A percentile compares a stretch with the other conserved stretches of the same genome.
Conservation (phyloP, 2,329 filamentous ascomycete species). For the Westerdykella ornata region DNA sequence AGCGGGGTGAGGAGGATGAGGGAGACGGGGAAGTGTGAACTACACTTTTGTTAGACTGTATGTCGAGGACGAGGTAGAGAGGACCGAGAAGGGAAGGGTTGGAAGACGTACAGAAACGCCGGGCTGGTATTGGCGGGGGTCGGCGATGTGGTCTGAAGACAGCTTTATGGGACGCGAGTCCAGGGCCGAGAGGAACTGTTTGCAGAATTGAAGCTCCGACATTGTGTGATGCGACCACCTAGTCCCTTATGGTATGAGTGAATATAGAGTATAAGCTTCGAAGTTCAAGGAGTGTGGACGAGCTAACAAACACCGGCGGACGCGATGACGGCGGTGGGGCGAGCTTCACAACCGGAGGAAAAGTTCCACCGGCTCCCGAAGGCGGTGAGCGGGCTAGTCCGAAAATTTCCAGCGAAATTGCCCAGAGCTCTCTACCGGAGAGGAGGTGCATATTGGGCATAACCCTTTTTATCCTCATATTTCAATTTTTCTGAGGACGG, state of each 20-base stretch:
- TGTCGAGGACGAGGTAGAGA: constrained; percentile 22
- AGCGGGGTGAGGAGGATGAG: constrained; percentile 49
- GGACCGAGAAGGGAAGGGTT: constrained; percentile 19
- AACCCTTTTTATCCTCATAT: constrained; percentile 1
- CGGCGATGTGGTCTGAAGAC: constrained; percentile 82
- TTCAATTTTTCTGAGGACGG: neutral
- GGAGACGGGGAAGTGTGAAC: constrained; percentile 67
- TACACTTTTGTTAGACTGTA: constrained; percentile 30
- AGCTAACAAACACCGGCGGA: neutral
- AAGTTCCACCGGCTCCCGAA: constrained; percentile 13
- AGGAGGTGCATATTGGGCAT: constrained; percentile 1
- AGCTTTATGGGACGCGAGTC: constrained; percentile 75
- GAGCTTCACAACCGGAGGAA: neutral
- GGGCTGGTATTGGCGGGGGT: constrained; percentile 69
- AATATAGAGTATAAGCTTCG: too few species aligned
- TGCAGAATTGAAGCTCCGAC: constrained; percentile 74
- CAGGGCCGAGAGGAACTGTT: constrained; percentile 71
- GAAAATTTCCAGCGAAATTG: constrained; percentile 16
- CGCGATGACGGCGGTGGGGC: constrained; percentile 27
- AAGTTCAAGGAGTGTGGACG: too few species aligned
- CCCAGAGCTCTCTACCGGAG: constrained; percentile 15
- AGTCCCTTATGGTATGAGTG: too few species aligned
- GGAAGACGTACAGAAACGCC: constrained; percentile 61
- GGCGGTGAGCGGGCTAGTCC: constrained; percentile 16
- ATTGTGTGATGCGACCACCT: constrained; percentile 13